Percentiles rank a stretch among this genome's conserved stretches.
phyloP scores from a whole-genome alignment of 2,329 filamentous ascomycete genomes.

The Rhytidhysteron rufulum region DNA sequence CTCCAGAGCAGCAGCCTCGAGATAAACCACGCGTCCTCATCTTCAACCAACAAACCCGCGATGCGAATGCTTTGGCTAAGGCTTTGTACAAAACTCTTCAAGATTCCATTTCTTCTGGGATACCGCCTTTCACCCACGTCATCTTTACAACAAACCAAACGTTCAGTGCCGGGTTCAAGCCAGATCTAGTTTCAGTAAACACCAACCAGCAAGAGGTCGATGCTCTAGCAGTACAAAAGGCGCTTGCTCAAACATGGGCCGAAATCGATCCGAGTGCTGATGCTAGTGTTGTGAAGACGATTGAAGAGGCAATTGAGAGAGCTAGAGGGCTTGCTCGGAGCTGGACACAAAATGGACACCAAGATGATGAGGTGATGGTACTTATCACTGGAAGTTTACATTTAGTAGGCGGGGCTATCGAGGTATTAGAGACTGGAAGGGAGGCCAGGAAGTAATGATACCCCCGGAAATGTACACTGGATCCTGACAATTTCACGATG shows the following conservation, averaged over 20 bases:
- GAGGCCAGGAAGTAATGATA: not conserved
- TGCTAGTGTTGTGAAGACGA: slow-evolving; percentile 59
- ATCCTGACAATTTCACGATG: no score
- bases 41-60: slow-evolving; percentile 90
- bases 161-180: slow-evolving; percentile 58
- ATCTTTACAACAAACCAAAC: slow-evolving; percentile 79
- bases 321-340: slow-evolving; percentile 43
- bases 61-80: slow-evolving; percentile 63
- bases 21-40: slow-evolving; percentile 58
- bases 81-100: slow-evolving; percentile 58
- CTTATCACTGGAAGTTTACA: slow-evolving; percentile 82
- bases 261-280: slow-evolving; percentile 35
- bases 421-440: slow-evolving; percentile 57
- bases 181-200: slow-evolving; percentile 62
- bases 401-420: slow-evolving; percentile 74
- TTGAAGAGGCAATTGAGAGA: slow-evolving; percentile 64
- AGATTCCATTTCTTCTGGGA: slow-evolving; percentile 18
- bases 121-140: slow-evolving; percentile 62
- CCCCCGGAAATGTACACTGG: no score
- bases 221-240: slow-evolving; percentile 63
- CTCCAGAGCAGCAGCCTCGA: slow-evolving; percentile 12
- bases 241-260: slow-evolving; percentile 58
- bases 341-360: slow-evolving; percentile 20
- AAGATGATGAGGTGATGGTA: slow-evolving; percentile 53
- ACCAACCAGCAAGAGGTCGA: slow-evolving; percentile 56